These are phyloP conservation scores for Saposhnikovia divaricata DNA, from an alignment of 129 eudicot species.

Conservation along the genomic window DNA sequence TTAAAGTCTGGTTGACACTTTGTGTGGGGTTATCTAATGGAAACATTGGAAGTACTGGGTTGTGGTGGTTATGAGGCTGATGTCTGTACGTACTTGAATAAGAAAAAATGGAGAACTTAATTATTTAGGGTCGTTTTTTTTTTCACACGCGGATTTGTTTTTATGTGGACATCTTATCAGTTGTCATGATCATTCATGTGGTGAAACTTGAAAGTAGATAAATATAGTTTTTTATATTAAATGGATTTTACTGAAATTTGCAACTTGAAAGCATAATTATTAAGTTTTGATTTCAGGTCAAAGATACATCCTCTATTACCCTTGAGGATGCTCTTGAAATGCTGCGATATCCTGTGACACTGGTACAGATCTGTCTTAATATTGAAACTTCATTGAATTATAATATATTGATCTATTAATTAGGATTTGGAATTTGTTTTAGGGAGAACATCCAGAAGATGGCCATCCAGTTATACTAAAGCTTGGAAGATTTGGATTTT, in stretches of 20 bases:
- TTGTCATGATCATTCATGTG: not conserved
- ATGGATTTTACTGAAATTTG: not conserved
- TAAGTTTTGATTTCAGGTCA: constrained; percentile 28
- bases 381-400: not conserved
- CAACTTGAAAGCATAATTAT: constrained; percentile 2
- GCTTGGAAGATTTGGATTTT: constrained; percentile 56
- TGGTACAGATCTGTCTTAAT: constrained; percentile 37
- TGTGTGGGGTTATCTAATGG: not conserved
- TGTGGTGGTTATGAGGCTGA: not conserved
- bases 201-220: not conserved
- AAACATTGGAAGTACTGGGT: not conserved
- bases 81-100: not conserved
- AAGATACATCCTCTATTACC: constrained; percentile 50
- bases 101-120: not conserved
- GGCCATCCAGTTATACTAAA: constrained; percentile 61
- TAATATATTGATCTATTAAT: not conserved
- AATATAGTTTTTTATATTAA: not conserved
- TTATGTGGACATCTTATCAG: not conserved
- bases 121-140: not conserved
- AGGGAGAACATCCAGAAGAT: constrained; percentile 91
- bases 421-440: constrained; percentile 3
- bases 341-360: constrained; percentile 67
- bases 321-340: constrained; percentile 77
- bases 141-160: not conserved
- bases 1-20: not conserved